Conservation (phyloP, 2,329 filamentous ascomycete genomes). For the Alternaria postmessia region DNA sequence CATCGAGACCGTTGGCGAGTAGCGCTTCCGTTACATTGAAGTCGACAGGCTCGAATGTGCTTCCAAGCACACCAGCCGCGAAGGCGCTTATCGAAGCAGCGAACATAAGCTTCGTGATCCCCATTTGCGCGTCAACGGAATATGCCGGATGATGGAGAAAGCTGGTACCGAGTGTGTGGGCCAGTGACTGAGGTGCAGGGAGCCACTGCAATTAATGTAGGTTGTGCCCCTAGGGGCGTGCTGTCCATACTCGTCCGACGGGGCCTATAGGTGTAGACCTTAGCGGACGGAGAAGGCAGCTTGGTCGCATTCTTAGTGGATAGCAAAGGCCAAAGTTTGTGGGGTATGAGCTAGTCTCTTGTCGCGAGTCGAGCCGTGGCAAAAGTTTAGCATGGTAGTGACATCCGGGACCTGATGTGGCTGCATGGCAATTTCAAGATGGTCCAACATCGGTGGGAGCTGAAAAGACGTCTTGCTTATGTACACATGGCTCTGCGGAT, state of each 20-base stretch:
- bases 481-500: not conserved
- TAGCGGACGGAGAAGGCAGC: not conserved
- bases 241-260: constrained; percentile 5
- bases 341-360: constrained; percentile 7
- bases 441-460: not conserved
- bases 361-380: constrained; percentile 5
- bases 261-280: not conserved
- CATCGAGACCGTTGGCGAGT: constrained; percentile 25
- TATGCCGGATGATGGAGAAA: not conserved
- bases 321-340: constrained; percentile 7
- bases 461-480: not conserved
- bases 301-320: constrained; percentile 1
- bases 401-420: not conserved
- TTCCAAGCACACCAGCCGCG: constrained; percentile 4
- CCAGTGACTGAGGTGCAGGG: constrained; percentile 11
- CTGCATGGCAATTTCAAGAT: not conserved
- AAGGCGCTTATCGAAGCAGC: constrained; percentile 12
- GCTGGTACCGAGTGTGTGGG: constrained; percentile 9
- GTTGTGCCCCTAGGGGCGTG: not conserved
- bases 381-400: constrained; percentile 1
- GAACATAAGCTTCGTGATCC: constrained; percentile 15
- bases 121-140: constrained; percentile 2
- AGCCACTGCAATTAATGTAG: constrained; percentile 13
- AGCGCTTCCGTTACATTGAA: constrained; percentile 35
- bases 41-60: constrained; percentile 23